Conservation (phyloP, 2,329 filamentous ascomycete species). For the Aspergillus candidus region DNA sequence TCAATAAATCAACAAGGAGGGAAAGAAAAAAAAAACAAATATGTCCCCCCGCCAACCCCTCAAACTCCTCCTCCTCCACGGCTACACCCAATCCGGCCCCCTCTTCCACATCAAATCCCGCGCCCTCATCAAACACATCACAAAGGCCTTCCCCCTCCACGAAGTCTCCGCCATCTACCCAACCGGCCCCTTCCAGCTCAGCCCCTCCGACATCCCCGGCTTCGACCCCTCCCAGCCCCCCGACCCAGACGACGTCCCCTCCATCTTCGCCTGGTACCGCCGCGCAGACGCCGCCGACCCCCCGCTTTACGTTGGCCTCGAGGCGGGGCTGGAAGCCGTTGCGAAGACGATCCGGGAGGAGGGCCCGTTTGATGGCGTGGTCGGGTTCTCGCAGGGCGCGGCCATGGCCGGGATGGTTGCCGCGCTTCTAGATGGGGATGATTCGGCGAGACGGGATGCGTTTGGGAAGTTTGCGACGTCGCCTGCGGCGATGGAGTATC, state of each 20-base stretch:
- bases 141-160: slow-evolving; percentile 63
- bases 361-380: slow-evolving; percentile 67
- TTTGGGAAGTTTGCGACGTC: slow-evolving; percentile 41
- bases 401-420: slow-evolving; percentile 67
- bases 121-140: slow-evolving; percentile 72
- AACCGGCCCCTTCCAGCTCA: slow-evolving; percentile 60
- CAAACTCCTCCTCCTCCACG: slow-evolving; percentile 74
- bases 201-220: slow-evolving; percentile 62
- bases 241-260: slow-evolving; percentile 53
- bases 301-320: slow-evolving; percentile 61
- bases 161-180: slow-evolving; percentile 60
- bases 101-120: slow-evolving; percentile 85
- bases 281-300: slow-evolving; percentile 56
- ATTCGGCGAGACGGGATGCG: slow-evolving; percentile 33
- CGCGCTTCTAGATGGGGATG: slow-evolving; percentile 56
- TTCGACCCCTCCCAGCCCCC: slow-evolving; percentile 46
- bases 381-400: slow-evolving; percentile 79
- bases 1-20: background rate
- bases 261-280: slow-evolving; percentile 74
- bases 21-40: background rate
- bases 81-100: slow-evolving; percentile 84
- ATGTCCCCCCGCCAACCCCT: slow-evolving; percentile 27
- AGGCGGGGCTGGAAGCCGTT: slow-evolving; percentile 60
- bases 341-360: slow-evolving; percentile 56
- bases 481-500: slow-evolving; percentile 7